These are phyloP conservation scores for Colletotrichum sansevieriae DNA, from an alignment of 2,329 filamentous ascomycete genomes.

Conservation along the genomic window DNA sequence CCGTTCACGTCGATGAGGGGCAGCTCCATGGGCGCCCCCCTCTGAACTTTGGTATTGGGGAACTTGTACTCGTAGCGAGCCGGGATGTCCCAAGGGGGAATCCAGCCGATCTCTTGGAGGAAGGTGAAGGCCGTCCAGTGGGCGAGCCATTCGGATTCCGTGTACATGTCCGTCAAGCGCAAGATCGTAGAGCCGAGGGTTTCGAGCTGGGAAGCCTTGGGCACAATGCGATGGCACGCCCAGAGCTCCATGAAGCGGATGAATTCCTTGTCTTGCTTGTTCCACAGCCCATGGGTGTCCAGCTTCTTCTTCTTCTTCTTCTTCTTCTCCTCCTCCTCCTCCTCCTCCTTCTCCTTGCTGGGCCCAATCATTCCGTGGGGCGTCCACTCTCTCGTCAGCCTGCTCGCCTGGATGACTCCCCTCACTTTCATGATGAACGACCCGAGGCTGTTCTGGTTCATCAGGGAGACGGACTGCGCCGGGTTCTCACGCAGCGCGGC, in stretches of 20 bases:
- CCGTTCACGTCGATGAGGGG: slow-evolving; percentile 49
- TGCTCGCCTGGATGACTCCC: slow-evolving; percentile 63
- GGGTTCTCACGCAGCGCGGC: slow-evolving; percentile 35
- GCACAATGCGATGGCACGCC: slow-evolving; percentile 52
- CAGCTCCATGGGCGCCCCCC: slow-evolving; percentile 58
- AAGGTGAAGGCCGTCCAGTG: slow-evolving; percentile 71
- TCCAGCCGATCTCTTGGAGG: slow-evolving; percentile 80
- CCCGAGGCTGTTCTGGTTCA: slow-evolving; percentile 51
- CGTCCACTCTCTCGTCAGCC: slow-evolving; percentile 62
- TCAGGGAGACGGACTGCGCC: slow-evolving; percentile 24
- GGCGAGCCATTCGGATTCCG: slow-evolving; percentile 60
- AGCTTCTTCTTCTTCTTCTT: neutral
- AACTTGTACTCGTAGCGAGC: slow-evolving; percentile 72
- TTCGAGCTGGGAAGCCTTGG: slow-evolving; percentile 39
- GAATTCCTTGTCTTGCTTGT: slow-evolving; percentile 64
- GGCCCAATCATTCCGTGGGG: slow-evolving; percentile 63
- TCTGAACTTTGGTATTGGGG: slow-evolving; percentile 60
- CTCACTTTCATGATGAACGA: slow-evolving; percentile 65
- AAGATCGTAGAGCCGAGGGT: slow-evolving; percentile 69
- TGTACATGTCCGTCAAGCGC: slow-evolving; percentile 71
- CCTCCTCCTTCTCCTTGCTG: slow-evolving; percentile 40
- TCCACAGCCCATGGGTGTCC: slow-evolving; percentile 54
- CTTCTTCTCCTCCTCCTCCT: no score
- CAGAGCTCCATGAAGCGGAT: slow-evolving; percentile 79
- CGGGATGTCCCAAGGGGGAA: slow-evolving; percentile 78